Base-by-base conservation (phyloP, 768 basidiomycete genomes). In the Phaeotremella fagi region DNA sequence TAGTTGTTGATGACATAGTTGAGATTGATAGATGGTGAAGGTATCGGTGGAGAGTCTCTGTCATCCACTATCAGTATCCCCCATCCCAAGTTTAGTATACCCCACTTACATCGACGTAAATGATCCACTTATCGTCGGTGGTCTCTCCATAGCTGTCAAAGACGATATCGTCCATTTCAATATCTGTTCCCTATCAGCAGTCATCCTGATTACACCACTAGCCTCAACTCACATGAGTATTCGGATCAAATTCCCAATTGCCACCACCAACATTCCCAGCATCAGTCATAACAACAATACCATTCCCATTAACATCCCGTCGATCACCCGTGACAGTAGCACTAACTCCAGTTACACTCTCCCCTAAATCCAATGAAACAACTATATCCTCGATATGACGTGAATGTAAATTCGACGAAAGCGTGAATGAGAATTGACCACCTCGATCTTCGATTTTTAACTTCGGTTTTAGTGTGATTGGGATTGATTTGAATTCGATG, bases 181-280 rank as follows among this genome's bases (percentile, higher is more conserved):
- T 16, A 81, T 77, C 87, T 89, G 56, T n/a, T 7, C 37, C 12
- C 1, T 11, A 37, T 24, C 5, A n/a, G 24, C 26, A n/a, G 37
- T 24, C 38, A 42, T 25, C 38, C 11, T 50, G 50, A 23, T 25
- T 38, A 29, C 7, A 45, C 28, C 15, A 43, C 29, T 37, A 48
- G 23, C 26, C 43, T 45, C 7, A 18, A 35, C 68, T 23, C 50
- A 86, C 87, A 75, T 79, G 80, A 60, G 78, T 83, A 60, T 77
- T 79, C 0, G 84, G 80, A 68, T 92, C 86, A 70, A 87, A 91
- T 35, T 81, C 77, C 90, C 90, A 95, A 27, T 83, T 85, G 2
- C 86, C 82, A 24, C 80, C 83, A 20, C 70, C 72, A 2, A 60
- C 68, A 43, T 52, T 50, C 1, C 72, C 72, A 12, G 59, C 66